Evolutionary conservation across 176 grass and related monocot species (phyloP).

Genomic region (Puya raimondii): DNA sequence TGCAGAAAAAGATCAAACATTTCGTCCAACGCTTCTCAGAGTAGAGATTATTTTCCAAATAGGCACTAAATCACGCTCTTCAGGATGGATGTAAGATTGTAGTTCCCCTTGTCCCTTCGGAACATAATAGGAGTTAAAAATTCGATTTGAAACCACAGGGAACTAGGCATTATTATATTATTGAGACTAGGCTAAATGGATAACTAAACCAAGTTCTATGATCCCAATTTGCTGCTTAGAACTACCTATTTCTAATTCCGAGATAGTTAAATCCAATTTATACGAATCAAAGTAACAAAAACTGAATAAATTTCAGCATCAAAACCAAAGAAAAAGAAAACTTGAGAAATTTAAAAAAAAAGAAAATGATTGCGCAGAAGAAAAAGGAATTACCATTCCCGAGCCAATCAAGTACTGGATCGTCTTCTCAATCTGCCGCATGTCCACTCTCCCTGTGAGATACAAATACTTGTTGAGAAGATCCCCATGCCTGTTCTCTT

Average conservation of each 20-base stretch:
- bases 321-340: not conserved
- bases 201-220: not conserved
- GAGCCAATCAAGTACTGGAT: slow-evolving; percentile 24
- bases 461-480: slow-evolving; percentile 25
- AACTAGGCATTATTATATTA: too few species aligned
- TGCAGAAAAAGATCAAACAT: too few species aligned
- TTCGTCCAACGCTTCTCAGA: too few species aligned
- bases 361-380: not conserved
- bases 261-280: too few species aligned
- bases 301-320: not conserved
- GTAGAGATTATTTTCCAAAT: too few species aligned
- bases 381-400: slow-evolving; percentile 12
- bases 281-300: not conserved
- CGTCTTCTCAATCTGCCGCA: slow-evolving; percentile 26
- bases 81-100: too few species aligned
- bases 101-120: too few species aligned
- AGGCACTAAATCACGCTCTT: too few species aligned
- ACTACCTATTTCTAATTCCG: too few species aligned
- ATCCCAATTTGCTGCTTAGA: not conserved
- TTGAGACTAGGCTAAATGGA: too few species aligned
- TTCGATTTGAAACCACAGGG: too few species aligned
- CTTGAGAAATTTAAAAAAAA: not conserved
- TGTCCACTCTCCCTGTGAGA: slow-evolving; percentile 24
- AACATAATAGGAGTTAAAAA: too few species aligned
- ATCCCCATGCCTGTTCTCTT: slow-evolving; percentile 25